phyloP scores from a whole-genome alignment of 2,329 filamentous ascomycete genomes.

The Exophiala aquamarina region DNA sequence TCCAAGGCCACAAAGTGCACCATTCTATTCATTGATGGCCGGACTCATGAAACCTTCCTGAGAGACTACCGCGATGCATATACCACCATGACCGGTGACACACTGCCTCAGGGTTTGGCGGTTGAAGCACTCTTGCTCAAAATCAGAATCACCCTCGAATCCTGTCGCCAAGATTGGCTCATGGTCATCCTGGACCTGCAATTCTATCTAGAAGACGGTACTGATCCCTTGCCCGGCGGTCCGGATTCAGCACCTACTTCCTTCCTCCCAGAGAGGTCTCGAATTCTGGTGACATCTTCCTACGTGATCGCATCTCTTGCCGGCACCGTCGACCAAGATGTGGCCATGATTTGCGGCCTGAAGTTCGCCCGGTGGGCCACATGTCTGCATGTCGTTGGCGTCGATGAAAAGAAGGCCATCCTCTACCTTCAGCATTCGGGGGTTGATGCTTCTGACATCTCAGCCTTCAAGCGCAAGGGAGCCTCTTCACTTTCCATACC shows the following conservation, averaged over 20 bases:
- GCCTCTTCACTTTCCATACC: not conserved
- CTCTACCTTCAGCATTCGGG: conserved; percentile 5
- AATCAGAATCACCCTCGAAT: conserved; percentile 8
- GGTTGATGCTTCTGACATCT: conserved; percentile 2
- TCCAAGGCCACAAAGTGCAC: conserved; percentile 8
- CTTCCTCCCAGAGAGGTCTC: conserved; percentile 8
- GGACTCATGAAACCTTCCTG: conserved; percentile 13
- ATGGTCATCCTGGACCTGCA: conserved; percentile 15
- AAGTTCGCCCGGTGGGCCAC: conserved; percentile 7
- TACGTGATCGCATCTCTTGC: not conserved
- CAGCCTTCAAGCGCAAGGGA: not conserved
- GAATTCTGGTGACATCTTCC: conserved; percentile 9
- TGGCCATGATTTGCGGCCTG: conserved; percentile 1
- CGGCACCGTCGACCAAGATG: not conserved
- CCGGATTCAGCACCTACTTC: not conserved
- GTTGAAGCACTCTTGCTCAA: conserved; percentile 6
- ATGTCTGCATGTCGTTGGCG: conserved; percentile 6
- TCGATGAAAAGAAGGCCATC: conserved; percentile 1
- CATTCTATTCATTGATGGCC: conserved; percentile 13
- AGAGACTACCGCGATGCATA: conserved; percentile 12
- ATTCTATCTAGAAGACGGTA: conserved; percentile 10
- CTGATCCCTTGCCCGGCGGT: not conserved
- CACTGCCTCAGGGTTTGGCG: conserved; percentile 8
- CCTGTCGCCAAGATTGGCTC: conserved; percentile 11
- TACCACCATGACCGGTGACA: conserved; percentile 10